A percentile compares a stretch with the other conserved stretches of the same genome.
Conservation (phyloP, 768 basidiomycete genomes). For the Termitomyces sp. region DNA sequence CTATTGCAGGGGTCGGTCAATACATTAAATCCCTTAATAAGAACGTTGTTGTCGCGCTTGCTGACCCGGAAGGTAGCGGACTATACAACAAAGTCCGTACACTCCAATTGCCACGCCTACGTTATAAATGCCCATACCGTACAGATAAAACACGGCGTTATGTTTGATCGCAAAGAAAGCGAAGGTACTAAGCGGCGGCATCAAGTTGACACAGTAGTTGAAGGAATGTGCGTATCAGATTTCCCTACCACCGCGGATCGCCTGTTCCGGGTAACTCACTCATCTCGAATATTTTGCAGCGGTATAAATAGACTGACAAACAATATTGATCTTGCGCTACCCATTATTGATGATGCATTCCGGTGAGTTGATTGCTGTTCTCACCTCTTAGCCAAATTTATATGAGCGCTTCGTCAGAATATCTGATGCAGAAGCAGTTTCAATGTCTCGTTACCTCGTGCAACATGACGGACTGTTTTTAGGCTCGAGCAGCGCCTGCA, state of each 20-base stretch:
- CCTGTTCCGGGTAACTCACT: not conserved
- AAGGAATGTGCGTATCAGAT: constrained; percentile 59
- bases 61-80: constrained; percentile 93
- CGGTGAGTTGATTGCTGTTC: constrained; percentile 39
- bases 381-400: not conserved
- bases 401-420: constrained; percentile 45
- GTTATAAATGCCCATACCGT: not conserved
- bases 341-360: constrained; percentile 85
- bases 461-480: constrained; percentile 89
- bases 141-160: constrained; percentile 85
- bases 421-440: constrained; percentile 89
- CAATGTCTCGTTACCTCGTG: constrained; percentile 93
- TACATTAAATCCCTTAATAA: constrained; percentile 75
- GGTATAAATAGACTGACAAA: constrained; percentile 91
- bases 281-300: constrained; percentile 29
- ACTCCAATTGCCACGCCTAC: not conserved
- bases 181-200: constrained; percentile 92
- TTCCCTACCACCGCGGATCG: not conserved
- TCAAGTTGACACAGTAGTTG: constrained; percentile 95
- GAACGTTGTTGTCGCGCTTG: constrained; percentile 62
- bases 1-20: constrained; percentile 78
- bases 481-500: constrained; percentile 95
- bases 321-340: constrained; percentile 82
- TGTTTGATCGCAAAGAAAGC: constrained; percentile 90
- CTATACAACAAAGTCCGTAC: constrained; percentile 80